Conservation (phyloP, 2,329 filamentous ascomycete species). For the Peltaster fructicola region DNA sequence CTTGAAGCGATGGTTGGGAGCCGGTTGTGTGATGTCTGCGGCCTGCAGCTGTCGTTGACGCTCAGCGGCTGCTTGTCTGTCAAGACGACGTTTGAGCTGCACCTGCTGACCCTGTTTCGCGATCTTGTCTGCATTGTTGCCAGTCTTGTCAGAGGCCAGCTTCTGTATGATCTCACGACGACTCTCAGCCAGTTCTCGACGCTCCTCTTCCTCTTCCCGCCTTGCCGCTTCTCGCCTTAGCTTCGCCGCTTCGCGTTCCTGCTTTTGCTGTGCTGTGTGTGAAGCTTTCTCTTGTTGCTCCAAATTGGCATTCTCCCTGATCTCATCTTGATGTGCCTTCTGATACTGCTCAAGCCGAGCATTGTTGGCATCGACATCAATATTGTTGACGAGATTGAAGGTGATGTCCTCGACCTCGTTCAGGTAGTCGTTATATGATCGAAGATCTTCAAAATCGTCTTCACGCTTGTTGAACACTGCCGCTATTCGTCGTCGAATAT, state of each 20-base stretch:
- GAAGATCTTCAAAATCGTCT: constrained; percentile 75
- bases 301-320: constrained; percentile 30
- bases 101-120: constrained; percentile 38
- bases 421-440: constrained; percentile 83
- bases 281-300: constrained; percentile 30
- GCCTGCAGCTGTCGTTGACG: constrained; percentile 23
- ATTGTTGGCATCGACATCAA: constrained; percentile 47
- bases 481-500: constrained; percentile 64
- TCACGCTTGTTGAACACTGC: constrained; percentile 70
- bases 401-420: constrained; percentile 82
- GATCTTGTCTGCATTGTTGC: constrained; percentile 37
- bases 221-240: constrained; percentile 45
- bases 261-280: constrained; percentile 30
- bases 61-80: constrained; percentile 34
- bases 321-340: constrained; percentile 47
- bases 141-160: constrained; percentile 47
- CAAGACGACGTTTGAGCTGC: constrained; percentile 55
- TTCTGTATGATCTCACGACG: constrained; percentile 53
- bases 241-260: constrained; percentile 49
- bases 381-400: constrained; percentile 65
- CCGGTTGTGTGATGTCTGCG: constrained; percentile 20
- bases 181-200: constrained; percentile 42
- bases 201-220: constrained; percentile 54
- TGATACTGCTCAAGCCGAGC: constrained; percentile 50
- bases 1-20: constrained; percentile 44